These are phyloP conservation scores for Pseudonitzschia pungens DNA, from an alignment of 108 stramenopile genomes.

Conservation along the genomic window DNA sequence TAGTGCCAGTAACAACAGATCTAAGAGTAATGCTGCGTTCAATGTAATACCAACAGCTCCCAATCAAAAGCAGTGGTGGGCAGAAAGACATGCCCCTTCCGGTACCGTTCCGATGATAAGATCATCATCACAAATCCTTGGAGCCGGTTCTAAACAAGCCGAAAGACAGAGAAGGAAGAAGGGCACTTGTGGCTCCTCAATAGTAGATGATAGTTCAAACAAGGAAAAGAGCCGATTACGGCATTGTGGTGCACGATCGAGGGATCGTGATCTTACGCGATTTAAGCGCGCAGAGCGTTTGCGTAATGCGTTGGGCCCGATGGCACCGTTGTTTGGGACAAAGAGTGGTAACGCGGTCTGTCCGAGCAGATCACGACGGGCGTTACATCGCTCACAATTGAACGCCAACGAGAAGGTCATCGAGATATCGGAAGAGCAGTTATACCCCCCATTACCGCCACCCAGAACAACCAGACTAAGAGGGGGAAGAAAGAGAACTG, in stretches of 20 bases:
- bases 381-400: neutral
- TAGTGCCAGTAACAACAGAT: neutral
- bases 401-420: neutral
- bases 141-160: neutral
- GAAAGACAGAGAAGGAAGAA: neutral
- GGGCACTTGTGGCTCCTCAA: neutral
- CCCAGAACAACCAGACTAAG: neutral
- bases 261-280: neutral
- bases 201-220: neutral
- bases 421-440: neutral
- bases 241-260: neutral
- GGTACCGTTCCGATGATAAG: neutral
- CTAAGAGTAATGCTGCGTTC: constrained; percentile 7
- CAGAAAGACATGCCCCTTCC: neutral
- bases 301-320: constrained; percentile 1
- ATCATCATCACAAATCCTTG: neutral
- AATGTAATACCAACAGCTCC: neutral
- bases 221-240: neutral
- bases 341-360: neutral
- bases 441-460: neutral
- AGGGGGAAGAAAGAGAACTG: too few relatives aligned
- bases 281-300: neutral
- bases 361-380: neutral
- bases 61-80: neutral
- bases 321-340: neutral